A percentile compares a stretch with the other conserved stretches of the same genome.
These are phyloP conservation scores for Penicillium cataractarum DNA, from an alignment of 495 filamentous ascomycete genomes.

Conservation along the genomic window DNA sequence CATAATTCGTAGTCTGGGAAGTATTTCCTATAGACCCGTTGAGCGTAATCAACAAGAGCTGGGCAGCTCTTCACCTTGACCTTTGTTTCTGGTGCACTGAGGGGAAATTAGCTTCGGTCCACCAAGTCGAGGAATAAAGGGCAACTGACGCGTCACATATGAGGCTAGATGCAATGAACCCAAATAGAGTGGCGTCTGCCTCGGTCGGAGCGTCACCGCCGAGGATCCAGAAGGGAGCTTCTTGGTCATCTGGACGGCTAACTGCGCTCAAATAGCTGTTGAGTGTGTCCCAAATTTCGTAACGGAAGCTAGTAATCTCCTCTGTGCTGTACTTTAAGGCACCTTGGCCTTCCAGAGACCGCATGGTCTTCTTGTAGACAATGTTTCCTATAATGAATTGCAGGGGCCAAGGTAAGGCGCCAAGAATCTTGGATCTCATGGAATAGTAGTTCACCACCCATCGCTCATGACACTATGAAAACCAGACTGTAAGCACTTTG, in stretches of 20 bases:
- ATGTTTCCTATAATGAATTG: slow-evolving; percentile 57
- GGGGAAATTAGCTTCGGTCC: not conserved
- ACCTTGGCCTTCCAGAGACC: slow-evolving; percentile 58
- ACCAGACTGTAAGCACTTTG: not conserved
- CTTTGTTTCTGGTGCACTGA: slow-evolving; percentile 51
- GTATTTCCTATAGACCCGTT: slow-evolving; percentile 57
- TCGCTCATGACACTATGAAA: slow-evolving; percentile 34
- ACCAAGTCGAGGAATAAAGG: not conserved
- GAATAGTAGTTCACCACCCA: slow-evolving; percentile 65
- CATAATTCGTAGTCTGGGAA: slow-evolving; percentile 60
- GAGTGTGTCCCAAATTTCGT: slow-evolving; percentile 57
- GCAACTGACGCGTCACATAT: slow-evolving; percentile 57
- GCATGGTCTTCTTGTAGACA: slow-evolving; percentile 44
- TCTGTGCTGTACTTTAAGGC: slow-evolving; percentile 51
- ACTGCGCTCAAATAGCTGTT: slow-evolving; percentile 40
- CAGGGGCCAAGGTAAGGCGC: slow-evolving; percentile 51
- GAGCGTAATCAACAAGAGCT: slow-evolving; percentile 58
- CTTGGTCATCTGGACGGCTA: slow-evolving; percentile 17
- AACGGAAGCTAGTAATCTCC: slow-evolving; percentile 49
- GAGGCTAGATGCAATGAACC: slow-evolving; percentile 54
- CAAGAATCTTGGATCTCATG: slow-evolving; percentile 58
- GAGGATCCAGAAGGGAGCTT: slow-evolving; percentile 58
- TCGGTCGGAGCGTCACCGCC: slow-evolving; percentile 59
- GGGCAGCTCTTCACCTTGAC: slow-evolving; percentile 49
- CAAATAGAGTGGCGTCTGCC: slow-evolving; percentile 59